A percentile compares a stretch with the other conserved stretches of the same genome.
Evolutionary conservation across 2,329 filamentous ascomycete genomes (phyloP).

Genomic region (Aspergillaceae sp.): DNA sequence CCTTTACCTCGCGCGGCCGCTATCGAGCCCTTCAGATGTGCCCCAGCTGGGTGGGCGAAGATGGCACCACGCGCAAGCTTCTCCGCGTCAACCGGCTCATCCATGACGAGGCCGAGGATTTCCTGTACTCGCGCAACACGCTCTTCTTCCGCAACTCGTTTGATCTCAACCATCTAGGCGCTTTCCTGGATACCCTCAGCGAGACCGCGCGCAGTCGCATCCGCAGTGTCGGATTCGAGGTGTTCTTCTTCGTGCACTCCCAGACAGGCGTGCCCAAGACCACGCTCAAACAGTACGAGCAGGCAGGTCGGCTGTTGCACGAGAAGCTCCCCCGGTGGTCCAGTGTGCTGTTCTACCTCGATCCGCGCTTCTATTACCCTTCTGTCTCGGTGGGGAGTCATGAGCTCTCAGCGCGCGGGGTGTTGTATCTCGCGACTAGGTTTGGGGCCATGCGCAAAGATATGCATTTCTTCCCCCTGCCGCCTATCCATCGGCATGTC

Average conservation of each 20-base stretch:
- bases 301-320: slow-evolving; percentile 15
- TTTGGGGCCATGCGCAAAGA: slow-evolving; percentile 21
- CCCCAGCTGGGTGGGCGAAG: slow-evolving; percentile 25
- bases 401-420: slow-evolving; percentile 21
- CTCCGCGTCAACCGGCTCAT: slow-evolving; percentile 26
- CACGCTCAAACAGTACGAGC: slow-evolving; percentile 22
- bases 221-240: slow-evolving; percentile 28
- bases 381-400: slow-evolving; percentile 17
- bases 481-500: slow-evolving; percentile 17
- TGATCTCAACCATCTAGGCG: slow-evolving; percentile 20
- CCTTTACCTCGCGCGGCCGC: slow-evolving; percentile 22
- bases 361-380: slow-evolving; percentile 27
- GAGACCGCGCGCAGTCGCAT: slow-evolving; percentile 21
- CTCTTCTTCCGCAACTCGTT: slow-evolving; percentile 30
- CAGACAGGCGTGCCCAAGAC: slow-evolving; percentile 27
- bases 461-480: slow-evolving; percentile 24
- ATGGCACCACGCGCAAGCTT: slow-evolving; percentile 23
- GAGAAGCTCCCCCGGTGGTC: slow-evolving; percentile 20
- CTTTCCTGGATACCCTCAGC: slow-evolving; percentile 27
- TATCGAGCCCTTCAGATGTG: slow-evolving; percentile 26
- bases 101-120: slow-evolving; percentile 27
- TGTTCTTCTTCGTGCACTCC: slow-evolving; percentile 30
- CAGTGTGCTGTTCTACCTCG: slow-evolving; percentile 24
- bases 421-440: slow-evolving; percentile 21
- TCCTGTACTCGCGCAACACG: slow-evolving; percentile 26